Percentiles rank a stretch among this genome's conserved stretches.
Conservation (phyloP, 2,329 filamentous ascomycete genomes). For the Pseudocercospora crystallina region DNA sequence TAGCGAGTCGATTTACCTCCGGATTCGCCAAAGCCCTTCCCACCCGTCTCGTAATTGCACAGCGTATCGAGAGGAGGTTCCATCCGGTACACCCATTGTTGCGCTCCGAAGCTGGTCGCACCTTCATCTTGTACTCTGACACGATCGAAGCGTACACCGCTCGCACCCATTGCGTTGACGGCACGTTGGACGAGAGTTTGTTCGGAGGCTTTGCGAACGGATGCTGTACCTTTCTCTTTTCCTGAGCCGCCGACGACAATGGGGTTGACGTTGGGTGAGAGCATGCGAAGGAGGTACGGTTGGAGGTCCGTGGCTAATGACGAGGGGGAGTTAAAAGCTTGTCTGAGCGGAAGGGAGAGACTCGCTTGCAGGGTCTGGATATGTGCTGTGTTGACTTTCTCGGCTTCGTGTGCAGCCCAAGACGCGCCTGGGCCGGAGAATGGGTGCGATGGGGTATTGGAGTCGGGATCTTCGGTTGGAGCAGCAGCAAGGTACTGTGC, state of each 20-base stretch:
- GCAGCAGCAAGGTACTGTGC: slow-evolving; percentile 44
- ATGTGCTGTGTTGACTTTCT: slow-evolving; percentile 73
- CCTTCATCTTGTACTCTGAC: slow-evolving; percentile 66
- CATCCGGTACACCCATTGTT: slow-evolving; percentile 81
- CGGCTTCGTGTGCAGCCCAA: slow-evolving; percentile 75
- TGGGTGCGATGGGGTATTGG: slow-evolving; percentile 50
- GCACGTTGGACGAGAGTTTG: slow-evolving; percentile 77
- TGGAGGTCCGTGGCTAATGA: slow-evolving; percentile 78
- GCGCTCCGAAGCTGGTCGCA: slow-evolving; percentile 11
- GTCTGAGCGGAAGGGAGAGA: slow-evolving; percentile 68
- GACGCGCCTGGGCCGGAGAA: slow-evolving; percentile 82
- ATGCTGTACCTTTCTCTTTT: slow-evolving; percentile 55
- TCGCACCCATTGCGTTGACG: slow-evolving; percentile 77
- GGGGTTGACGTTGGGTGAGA: slow-evolving; percentile 87
- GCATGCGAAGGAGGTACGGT: slow-evolving; percentile 78
- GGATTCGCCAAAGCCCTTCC: slow-evolving; percentile 50
- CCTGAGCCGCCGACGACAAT: slow-evolving; percentile 67
- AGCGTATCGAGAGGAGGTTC: slow-evolving; percentile 86
- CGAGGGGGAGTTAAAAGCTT: slow-evolving; percentile 76
- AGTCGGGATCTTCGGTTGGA: slow-evolving; percentile 41
- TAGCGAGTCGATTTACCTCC: slow-evolving; percentile 77
- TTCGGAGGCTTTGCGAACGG: slow-evolving; percentile 83
- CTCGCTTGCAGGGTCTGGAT: slow-evolving; percentile 72
- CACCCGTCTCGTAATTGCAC: slow-evolving; percentile 69
- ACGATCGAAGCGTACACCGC: slow-evolving; percentile 78